These are phyloP conservation scores for Tympanopsis confertula DNA, from an alignment of 2,329 filamentous ascomycete species.

Conservation along the genomic window DNA sequence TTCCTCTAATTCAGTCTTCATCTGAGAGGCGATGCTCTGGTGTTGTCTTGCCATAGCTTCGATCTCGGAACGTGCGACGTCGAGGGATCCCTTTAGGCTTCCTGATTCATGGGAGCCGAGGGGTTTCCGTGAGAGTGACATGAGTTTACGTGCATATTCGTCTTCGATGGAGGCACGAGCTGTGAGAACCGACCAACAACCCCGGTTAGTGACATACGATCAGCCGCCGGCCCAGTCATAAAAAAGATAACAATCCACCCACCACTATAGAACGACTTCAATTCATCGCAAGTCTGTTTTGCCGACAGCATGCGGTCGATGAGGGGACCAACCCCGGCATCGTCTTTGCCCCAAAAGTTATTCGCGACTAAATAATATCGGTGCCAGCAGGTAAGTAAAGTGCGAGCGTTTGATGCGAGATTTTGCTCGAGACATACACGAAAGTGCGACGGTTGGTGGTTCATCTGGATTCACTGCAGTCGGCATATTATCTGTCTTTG, in stretches of 20 bases:
- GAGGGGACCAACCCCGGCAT: slow-evolving; percentile 55
- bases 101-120: slow-evolving; percentile 81
- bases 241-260: slow-evolving; percentile 9
- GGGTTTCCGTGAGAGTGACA: slow-evolving; percentile 75
- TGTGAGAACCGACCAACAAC: slow-evolving; percentile 15
- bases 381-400: background rate
- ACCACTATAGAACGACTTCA: slow-evolving; percentile 55
- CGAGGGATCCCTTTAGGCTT: slow-evolving; percentile 71
- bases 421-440: background rate
- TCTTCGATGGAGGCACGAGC: slow-evolving; percentile 91
- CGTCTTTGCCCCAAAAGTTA: slow-evolving; percentile 65
- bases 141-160: slow-evolving; percentile 82
- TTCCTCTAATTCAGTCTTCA: slow-evolving; percentile 93
- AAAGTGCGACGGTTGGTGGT: background rate
- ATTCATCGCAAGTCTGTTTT: slow-evolving; percentile 55
- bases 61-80: slow-evolving; percentile 77
- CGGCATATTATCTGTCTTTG: too few relatives aligned
- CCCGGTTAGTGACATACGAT: too few relatives aligned
- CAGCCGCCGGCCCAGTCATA: too few relatives aligned
- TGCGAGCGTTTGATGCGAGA: too few relatives aligned
- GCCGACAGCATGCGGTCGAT: slow-evolving; percentile 59
- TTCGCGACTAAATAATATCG: slow-evolving; percentile 46
- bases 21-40: slow-evolving; percentile 77
- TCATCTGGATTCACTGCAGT: too few relatives aligned
- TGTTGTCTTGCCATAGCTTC: slow-evolving; percentile 93